Evolutionary conservation across 306 rosid genomes (phyloP).

Genomic region (Senna tora): DNA sequence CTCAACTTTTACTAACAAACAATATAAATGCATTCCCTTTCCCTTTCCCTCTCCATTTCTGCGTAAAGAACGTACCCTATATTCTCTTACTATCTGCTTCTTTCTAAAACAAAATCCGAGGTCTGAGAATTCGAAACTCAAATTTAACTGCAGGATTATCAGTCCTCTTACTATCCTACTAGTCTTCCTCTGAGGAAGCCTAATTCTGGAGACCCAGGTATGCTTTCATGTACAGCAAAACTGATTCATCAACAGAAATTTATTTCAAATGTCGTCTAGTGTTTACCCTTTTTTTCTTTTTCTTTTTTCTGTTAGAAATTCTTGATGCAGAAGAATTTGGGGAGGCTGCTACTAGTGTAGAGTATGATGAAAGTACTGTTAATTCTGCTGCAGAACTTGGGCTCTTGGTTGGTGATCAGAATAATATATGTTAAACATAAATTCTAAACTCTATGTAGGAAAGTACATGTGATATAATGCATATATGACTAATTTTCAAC

Average conservation of each 20-base stretch:
- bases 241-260: constrained; percentile 20
- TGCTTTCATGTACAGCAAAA: constrained; percentile 24
- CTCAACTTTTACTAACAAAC: no score
- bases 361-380: constrained; percentile 57
- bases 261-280: constrained; percentile 5
- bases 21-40: no score
- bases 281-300: background rate
- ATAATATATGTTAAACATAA: constrained; percentile 4
- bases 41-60: no score
- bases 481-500: constrained; percentile 15
- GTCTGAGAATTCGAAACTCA: constrained; percentile 28
- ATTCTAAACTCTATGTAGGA: background rate
- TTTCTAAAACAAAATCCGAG: constrained; percentile 9
- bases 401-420: constrained; percentile 60
- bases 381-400: constrained; percentile 72
- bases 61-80: no score
- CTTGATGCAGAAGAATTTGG: constrained; percentile 76
- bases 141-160: constrained; percentile 56
- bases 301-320: constrained; percentile 51
- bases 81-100: constrained; percentile 24
- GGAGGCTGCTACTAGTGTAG: constrained; percentile 48
- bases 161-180: constrained; percentile 58
- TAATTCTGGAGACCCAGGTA: constrained; percentile 84
- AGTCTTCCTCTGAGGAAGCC: constrained; percentile 82
- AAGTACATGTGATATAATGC: constrained; percentile 8